Conservation (phyloP, 306 rosid species). For the Biancaea sappan region DNA sequence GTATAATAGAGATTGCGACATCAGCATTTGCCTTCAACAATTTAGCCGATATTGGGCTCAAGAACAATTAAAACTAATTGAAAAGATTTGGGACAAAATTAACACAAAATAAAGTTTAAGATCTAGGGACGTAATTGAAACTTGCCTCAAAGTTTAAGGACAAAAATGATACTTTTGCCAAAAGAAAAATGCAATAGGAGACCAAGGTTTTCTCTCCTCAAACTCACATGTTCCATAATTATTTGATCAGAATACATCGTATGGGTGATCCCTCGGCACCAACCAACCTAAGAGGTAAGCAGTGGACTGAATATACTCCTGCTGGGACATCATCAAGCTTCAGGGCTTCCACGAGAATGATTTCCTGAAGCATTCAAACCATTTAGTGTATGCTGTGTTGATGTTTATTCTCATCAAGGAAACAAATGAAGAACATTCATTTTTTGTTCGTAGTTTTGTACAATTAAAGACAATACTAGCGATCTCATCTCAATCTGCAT, state of each 20-base stretch:
- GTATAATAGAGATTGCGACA: too few species aligned
- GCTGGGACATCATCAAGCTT: slow-evolving; percentile 75
- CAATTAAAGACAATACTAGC: slow-evolving; percentile 20
- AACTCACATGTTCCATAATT: slow-evolving; percentile 21
- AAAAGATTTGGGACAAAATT: too few species aligned
- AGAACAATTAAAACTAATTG: too few species aligned
- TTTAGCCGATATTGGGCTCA: too few species aligned
- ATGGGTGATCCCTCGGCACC: slow-evolving; percentile 97
- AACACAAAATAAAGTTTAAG: too few species aligned
- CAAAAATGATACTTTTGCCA: too few species aligned
- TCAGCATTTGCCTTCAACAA: too few species aligned
- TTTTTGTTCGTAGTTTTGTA: slow-evolving; percentile 9
- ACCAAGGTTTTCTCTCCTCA: background rate
- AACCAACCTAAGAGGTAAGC: slow-evolving; percentile 83
- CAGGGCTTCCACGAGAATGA: slow-evolving; percentile 85
- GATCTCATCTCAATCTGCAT: slow-evolving; percentile 20
- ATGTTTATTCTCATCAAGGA: slow-evolving; percentile 14
- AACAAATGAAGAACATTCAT: slow-evolving; percentile 3
- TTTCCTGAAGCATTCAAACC: slow-evolving; percentile 57
- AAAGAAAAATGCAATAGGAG: background rate
- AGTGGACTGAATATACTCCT: slow-evolving; percentile 74
- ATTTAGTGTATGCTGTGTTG: slow-evolving; percentile 28
- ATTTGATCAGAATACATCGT: slow-evolving; percentile 82
- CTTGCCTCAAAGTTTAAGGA: too few species aligned
- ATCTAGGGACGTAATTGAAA: too few species aligned